phyloP scores from a whole-genome alignment of 2,329 filamentous ascomycete genomes.

The Cadophora luteo-olivacea region DNA sequence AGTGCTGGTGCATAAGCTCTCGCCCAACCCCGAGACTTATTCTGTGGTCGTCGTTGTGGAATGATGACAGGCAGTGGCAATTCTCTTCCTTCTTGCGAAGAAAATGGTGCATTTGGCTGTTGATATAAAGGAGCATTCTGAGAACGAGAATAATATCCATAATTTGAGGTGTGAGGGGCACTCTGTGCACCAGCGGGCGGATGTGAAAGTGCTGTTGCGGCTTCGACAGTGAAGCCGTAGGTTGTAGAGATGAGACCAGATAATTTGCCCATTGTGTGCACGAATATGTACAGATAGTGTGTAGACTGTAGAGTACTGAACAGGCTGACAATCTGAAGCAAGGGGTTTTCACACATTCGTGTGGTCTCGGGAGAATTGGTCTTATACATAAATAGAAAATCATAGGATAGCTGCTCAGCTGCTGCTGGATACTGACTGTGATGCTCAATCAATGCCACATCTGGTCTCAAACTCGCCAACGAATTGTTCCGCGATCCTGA shows the following conservation, averaged over 20 bases:
- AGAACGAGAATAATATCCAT: constrained; percentile 11
- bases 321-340: too few species aligned
- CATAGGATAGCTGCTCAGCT: too few species aligned
- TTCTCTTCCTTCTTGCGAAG: background rate
- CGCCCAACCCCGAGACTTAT: constrained; percentile 6
- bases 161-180: background rate
- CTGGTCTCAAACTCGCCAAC: too few species aligned
- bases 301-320: too few species aligned
- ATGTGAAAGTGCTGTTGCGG: background rate
- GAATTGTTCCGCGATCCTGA: too few species aligned
- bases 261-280: background rate
- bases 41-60: constrained; percentile 1
- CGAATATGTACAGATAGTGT: too few species aligned
- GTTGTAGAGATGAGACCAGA: background rate
- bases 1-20: constrained; percentile 9
- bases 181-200: background rate
- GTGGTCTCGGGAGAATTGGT: too few species aligned
- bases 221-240: constrained; percentile 11
- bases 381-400: too few species aligned
- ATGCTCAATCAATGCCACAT: too few species aligned
- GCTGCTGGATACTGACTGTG: too few species aligned
- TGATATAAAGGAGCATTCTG: background rate
- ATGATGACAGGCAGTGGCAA: constrained; percentile 9
- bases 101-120: background rate
- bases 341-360: too few species aligned